Evolutionary conservation across 106 monocot species (phyloP), one percentile per base, ranked within the genome.

Genomic region (Ottelia alismoides): DNA sequence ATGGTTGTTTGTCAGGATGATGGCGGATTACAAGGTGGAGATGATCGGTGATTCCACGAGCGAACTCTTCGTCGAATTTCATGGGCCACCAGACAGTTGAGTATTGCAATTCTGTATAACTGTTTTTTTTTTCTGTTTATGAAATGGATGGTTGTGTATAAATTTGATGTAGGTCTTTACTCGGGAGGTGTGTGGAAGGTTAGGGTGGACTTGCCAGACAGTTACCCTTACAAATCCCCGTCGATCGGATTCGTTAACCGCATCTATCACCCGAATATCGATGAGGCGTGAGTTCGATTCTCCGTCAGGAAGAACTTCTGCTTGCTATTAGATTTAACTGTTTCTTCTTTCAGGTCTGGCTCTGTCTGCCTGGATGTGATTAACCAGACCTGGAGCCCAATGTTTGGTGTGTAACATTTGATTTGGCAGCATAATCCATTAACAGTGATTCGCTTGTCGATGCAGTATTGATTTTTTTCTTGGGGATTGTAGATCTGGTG

Each of bases 321-420:
- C 12, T 23, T 11, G 18, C 3, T n/a, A n/a, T 22, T n/a, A 22
- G 27, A 25, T 24, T 56, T 2, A 26, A 32, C 20, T 18, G 57
- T 2, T 44, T 53, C 28, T 11, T 63, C 19, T 48, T 71, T 16
- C 57, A 85, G 85, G 81, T 78, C 85, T 61, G 85, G 92, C 30
- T 81, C 85, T 7, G 76, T 92, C 18, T 92, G 92, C 67, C 78
- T 92, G 78, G 85, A 92, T 74, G 85, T 92, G 53, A 85, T 92
- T 40, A 82, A 85, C 57, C 85, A 92, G 69, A 78, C 85, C 2
- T 92, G 85, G 92, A 85, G 81, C 58, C 85, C 92, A 6, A 82
- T 85, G 85, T 85, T 92, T 63, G 85, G 91, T 84, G 56, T 60
- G 19, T n/a, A 44, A 25, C 22, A 45, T 45, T 10, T 45, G n/a